Conservation (phyloP, 768 basidiomycete genomes). For the Tulasnella sp. region DNA sequence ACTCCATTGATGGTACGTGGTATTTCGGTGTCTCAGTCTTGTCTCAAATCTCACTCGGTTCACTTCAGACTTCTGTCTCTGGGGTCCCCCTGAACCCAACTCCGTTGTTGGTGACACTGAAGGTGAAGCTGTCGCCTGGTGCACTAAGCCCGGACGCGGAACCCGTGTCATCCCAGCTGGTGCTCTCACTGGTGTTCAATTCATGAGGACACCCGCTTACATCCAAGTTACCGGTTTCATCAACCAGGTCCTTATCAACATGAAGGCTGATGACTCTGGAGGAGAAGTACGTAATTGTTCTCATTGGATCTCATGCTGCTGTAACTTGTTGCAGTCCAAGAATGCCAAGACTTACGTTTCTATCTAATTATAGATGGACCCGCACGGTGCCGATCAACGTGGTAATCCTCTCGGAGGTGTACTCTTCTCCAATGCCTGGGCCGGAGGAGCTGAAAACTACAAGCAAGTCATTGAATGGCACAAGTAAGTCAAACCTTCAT, state of each 20-base stretch:
- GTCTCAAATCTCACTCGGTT: neutral
- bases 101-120: constrained; percentile 28
- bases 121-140: constrained; percentile 29
- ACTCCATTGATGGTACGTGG: constrained; percentile 30
- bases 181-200: constrained; percentile 51
- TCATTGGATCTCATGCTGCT: too few relatives aligned
- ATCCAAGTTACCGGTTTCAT: constrained; percentile 52
- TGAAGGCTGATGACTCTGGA: constrained; percentile 27
- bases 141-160: constrained; percentile 21
- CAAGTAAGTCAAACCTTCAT: neutral
- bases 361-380: constrained; percentile 16
- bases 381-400: constrained; percentile 18
- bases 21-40: neutral
- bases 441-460: constrained; percentile 14
- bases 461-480: constrained; percentile 19
- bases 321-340: too few relatives aligned
- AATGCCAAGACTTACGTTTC: too few relatives aligned
- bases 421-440: constrained; percentile 20
- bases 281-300: too few relatives aligned
- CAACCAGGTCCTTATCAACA: constrained; percentile 32
- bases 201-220: constrained; percentile 62
- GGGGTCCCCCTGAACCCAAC: constrained; percentile 18
- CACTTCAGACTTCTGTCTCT: constrained; percentile 21
- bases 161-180: constrained; percentile 22
- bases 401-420: constrained; percentile 20